A percentile compares a stretch with the other conserved stretches of the same genome.
Conservation (phyloP, 331 rosid species). For the Acacia concinna region DNA sequence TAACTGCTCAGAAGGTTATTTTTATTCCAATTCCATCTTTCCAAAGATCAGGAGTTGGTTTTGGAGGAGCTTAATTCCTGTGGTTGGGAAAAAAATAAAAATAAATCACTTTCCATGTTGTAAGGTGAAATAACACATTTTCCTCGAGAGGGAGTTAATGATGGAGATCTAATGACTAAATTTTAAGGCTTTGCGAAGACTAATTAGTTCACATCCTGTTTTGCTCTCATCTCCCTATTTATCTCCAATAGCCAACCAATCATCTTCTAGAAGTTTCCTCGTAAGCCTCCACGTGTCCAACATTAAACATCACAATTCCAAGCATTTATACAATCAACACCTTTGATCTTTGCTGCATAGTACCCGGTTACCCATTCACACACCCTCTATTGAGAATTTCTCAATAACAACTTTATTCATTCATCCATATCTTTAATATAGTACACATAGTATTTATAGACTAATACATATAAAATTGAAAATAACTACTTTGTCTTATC, state of each 20-base stretch:
- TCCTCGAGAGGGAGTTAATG: neutral
- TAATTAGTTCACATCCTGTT: neutral
- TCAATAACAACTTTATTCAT: no score
- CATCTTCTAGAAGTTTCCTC: neutral
- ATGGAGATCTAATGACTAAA: no score
- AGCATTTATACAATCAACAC: no score
- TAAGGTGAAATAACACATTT: neutral
- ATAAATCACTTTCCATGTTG: neutral
- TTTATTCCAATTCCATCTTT: neutral
- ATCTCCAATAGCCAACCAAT: neutral
- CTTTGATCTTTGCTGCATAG: no score
- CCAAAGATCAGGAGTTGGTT: neutral
- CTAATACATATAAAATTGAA: no score
- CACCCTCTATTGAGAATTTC: no score
- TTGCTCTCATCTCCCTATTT: neutral
- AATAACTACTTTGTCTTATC: no score
- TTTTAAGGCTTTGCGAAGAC: no score
- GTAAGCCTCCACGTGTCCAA: neutral
- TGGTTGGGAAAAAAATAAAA: neutral
- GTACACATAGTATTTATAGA: no score
- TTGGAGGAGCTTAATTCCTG: neutral
- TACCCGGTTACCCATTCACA: no score
- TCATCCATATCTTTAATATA: no score
- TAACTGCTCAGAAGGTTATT: neutral
- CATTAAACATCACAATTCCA: neutral